Base-by-base conservation (phyloP, 108 stramenopile species). In the Cyclotella kingstonii region DNA sequence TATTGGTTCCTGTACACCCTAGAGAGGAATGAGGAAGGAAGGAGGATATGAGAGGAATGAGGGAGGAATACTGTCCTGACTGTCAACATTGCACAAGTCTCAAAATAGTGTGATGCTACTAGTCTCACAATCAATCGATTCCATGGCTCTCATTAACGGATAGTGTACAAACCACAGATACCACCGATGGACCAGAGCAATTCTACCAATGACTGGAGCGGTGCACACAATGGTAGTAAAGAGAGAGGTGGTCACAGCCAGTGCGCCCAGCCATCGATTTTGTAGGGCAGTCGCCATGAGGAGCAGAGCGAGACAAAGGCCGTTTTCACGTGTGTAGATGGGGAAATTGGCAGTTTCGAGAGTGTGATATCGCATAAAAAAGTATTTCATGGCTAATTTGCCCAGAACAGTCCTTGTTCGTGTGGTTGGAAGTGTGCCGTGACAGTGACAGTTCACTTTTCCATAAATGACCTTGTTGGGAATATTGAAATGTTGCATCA, bases 301-400 rank as follows among this genome's bases (percentile, higher is more conserved):
- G 3, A 73, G 35, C 31, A 70, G 35, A 15, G 25, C 7, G 28
- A 52, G 15, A 30, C 70, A 73, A 0, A 34, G 60, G 18, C 36
- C 52, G 60, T 69, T 63, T 46, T 78, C 76, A 23, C 43, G 50
- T 1, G 78, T 85, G 14, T 54, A 44, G 8, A 81, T 66, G 7
- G 84, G 82, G 42, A 85, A 85, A 40, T 83, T 83, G 41, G 77
- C 63, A 12, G 28, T 78, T 45, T 85, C 82, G 21, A 85, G 40
- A 9, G 73, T 27, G 22, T 64, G 44, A 35, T 84, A 84, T 1
- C 84, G 70, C 33, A 64, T 33, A 48, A 84, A 84, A 59, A 84
- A 84, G 30, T 80, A 77, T 14, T 33, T 62, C 79, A 84, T 77
- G 9, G 75, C 75, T 18, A 77, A 12, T 38, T 57, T 55, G 6